Evolutionary conservation across 176 grass and related monocot species (phyloP), one percentile per base, ranked within the genome.

Genomic region (Tillandsia leiboldiana): DNA sequence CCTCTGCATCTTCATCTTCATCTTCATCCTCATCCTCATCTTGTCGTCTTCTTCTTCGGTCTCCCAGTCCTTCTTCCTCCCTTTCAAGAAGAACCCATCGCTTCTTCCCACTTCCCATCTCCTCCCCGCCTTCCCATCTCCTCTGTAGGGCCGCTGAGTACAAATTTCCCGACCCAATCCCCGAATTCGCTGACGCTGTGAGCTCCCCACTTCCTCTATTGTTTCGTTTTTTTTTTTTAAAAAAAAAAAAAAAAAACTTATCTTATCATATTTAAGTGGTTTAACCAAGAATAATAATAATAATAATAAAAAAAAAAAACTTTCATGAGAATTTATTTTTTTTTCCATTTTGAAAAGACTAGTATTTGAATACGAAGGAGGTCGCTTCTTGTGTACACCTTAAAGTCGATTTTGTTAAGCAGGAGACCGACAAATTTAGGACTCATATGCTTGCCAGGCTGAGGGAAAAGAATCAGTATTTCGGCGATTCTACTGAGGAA

Each of bases 131-230:
- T 58, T 22, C 13, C 9, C 33, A 42, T 42, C 49, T 82, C 61
- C 63, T 80, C 53, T 88, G 90, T 77, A 77, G 77, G 73, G 89
- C 66, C 62, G 76, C 71, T 71, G 63, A 77, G 69, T 86, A 93
- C 90, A 85, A 93, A 62, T 99, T 99, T 67, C 87, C 90, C 10
- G 89, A 93, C 59, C 90, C 95, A 17, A 90, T 99, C 22, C 90
- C 90, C 0, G 87, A 87, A 77, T 93, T 99, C 42, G 94, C 94
- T 18, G 77, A 80, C 65, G 69, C 76, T 64, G 94, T 99, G 18
- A 73, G 65, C 23, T 10, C 10, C 9, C 11, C 2, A 0, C 1
- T 50, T 5, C 33, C 11, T 48, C 13, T 53, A 11, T 57, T 10
- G 51, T 66, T 26, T 26, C 56, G 1, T 0, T 59, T 59, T 5